These are phyloP conservation scores for Mucor plumbeus DNA, from an alignment of 371 early-diverging fungal species.

Conservation along the genomic window DNA sequence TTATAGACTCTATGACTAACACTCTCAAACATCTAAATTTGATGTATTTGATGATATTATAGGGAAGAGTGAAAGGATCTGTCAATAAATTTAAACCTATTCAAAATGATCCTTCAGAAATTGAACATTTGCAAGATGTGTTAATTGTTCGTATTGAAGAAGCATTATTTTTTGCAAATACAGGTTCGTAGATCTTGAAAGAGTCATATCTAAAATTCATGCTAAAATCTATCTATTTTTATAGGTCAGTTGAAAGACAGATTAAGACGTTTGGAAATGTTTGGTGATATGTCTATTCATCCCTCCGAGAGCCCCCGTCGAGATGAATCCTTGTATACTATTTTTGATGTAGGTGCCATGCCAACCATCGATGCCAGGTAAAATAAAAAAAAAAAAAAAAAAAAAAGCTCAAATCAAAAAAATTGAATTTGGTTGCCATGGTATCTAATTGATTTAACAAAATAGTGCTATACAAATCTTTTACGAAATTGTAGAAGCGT, in stretches of 20 bases:
- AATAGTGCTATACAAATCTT: constrained; percentile 85
- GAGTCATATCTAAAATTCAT: constrained; percentile 5
- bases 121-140: constrained; percentile 80
- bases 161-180: constrained; percentile 92
- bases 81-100: constrained; percentile 56
- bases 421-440: background rate
- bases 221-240: constrained; percentile 6
- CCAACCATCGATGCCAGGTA: constrained; percentile 87
- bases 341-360: constrained; percentile 91
- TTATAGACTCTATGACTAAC: constrained; percentile 3
- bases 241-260: constrained; percentile 88
- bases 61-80: constrained; percentile 55
- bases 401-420: background rate
- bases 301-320: constrained; percentile 81
- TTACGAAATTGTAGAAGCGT: constrained; percentile 86
- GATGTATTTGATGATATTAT: background rate
- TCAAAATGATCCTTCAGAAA: constrained; percentile 63
- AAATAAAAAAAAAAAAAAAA: background rate
- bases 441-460: background rate
- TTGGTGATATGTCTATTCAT: constrained; percentile 88
- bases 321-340: constrained; percentile 65
- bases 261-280: constrained; percentile 86
- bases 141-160: constrained; percentile 91
- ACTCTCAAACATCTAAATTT: constrained; percentile 3
- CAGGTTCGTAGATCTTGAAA: constrained; percentile 50